Evolutionary conservation across 1,284 basidiomycete species (phyloP).

Genomic region (Ustilago sp.): DNA sequence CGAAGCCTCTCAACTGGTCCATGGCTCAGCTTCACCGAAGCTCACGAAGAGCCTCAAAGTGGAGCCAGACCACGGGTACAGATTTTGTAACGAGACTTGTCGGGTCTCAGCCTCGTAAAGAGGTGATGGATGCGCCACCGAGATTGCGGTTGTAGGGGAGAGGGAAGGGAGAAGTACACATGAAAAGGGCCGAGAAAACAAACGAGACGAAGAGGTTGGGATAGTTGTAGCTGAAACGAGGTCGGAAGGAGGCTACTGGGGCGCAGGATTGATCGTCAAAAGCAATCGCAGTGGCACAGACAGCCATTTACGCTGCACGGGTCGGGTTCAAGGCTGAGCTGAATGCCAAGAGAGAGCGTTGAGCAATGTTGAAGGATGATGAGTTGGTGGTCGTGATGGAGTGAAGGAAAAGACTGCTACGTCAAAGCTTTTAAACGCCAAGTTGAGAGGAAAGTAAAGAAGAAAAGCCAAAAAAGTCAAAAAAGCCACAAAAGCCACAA

Average conservation of each 20-base stretch:
- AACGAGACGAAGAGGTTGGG: background rate
- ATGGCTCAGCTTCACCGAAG: conserved; percentile 27
- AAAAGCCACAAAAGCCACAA: conserved; percentile 14
- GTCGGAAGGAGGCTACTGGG: background rate
- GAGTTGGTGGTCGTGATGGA: conserved; percentile 7
- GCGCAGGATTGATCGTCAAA: background rate
- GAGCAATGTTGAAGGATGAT: background rate
- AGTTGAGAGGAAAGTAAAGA: conserved; percentile 7
- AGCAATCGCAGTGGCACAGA: conserved; percentile 1
- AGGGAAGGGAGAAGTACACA: background rate
- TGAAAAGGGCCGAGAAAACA: background rate
- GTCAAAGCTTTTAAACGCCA: background rate
- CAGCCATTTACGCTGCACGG: background rate
- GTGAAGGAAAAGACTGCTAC: background rate
- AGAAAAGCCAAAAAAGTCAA: conserved; percentile 13
- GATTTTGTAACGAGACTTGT: conserved; percentile 41
- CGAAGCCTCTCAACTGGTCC: conserved; percentile 43
- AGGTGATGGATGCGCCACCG: conserved; percentile 34
- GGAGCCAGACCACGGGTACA: conserved; percentile 19
- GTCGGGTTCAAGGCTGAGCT: background rate
- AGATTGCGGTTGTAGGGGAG: conserved; percentile 29
- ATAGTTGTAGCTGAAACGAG: background rate
- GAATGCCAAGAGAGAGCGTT: background rate
- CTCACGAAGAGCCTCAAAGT: conserved; percentile 59
- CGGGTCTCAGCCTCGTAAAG: conserved; percentile 23